Evolutionary conservation across 2,329 filamentous ascomycete species (phyloP).

Genomic region (Diaporthe eres): DNA sequence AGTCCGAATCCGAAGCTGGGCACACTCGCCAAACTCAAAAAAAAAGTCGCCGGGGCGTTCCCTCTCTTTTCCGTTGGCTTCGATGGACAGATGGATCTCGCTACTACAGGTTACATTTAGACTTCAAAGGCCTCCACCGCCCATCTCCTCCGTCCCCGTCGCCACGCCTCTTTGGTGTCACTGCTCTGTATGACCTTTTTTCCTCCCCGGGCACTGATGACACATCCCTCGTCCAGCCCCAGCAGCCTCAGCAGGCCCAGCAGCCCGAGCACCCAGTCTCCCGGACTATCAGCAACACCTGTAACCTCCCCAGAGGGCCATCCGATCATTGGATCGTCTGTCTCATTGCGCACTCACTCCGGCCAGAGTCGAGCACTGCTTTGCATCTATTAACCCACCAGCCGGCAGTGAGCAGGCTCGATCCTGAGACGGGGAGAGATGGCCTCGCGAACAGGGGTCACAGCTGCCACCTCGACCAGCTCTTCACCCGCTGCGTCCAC

Average conservation of each 20-base stretch:
- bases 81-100: conserved; percentile 24
- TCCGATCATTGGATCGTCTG: conserved; percentile 16
- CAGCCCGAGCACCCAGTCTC: not conserved
- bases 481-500: conserved; percentile 31
- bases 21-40: conserved; percentile 19
- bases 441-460: conserved; percentile 28
- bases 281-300: not conserved
- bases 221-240: conserved; percentile 4
- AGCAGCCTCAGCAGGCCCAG: not conserved
- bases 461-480: conserved; percentile 24
- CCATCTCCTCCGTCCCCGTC: conserved; percentile 1
- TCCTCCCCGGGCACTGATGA: not conserved
- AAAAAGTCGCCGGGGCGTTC: not conserved
- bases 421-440: conserved; percentile 12
- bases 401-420: conserved; percentile 7
- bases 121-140: conserved; percentile 26
- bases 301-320: not conserved
- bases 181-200: not conserved
- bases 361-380: not conserved
- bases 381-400: not conserved
- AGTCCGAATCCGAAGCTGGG: conserved; percentile 23
- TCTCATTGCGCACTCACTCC: not conserved
- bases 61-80: conserved; percentile 5
- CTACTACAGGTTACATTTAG: conserved; percentile 25
- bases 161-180: not conserved